These are phyloP conservation scores for Saitozyma podzolica DNA, from an alignment of 768 basidiomycete genomes.

Conservation along the genomic window DNA sequence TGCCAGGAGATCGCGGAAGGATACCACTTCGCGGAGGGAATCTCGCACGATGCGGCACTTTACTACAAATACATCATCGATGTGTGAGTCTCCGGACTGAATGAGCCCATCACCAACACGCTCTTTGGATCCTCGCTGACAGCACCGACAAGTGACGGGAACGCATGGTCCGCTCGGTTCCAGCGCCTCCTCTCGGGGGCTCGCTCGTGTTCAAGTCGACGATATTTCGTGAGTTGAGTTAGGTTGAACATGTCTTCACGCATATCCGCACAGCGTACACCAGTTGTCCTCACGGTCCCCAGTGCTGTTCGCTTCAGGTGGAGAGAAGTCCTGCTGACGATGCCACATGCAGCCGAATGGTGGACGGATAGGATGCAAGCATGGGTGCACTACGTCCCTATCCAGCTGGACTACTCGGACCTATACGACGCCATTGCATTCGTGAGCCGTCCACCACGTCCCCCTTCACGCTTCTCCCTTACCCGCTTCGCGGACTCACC, in stretches of 20 bases:
- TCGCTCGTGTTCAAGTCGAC: slow-evolving; percentile 47
- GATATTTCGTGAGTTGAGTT: slow-evolving; percentile 43
- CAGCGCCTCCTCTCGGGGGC: slow-evolving; percentile 41
- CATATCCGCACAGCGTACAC: no score
- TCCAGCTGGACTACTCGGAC: slow-evolving; percentile 46
- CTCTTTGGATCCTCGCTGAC: neutral
- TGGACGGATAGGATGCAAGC: slow-evolving; percentile 51
- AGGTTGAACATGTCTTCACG: neutral
- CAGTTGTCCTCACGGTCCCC: no score
- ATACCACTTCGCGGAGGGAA: slow-evolving; percentile 24
- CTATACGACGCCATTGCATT: slow-evolving; percentile 44
- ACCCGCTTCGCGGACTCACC: neutral
- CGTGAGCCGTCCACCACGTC: slow-evolving; percentile 10
- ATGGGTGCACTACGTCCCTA: slow-evolving; percentile 50
- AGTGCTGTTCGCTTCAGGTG: no score
- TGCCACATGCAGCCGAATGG: slow-evolving; percentile 37
- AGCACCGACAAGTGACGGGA: slow-evolving; percentile 36
- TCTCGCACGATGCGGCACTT: slow-evolving; percentile 34
- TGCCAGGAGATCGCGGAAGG: slow-evolving; percentile 39
- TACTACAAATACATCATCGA: slow-evolving; percentile 49
- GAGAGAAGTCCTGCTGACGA: neutral
- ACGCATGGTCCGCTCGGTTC: slow-evolving; percentile 51
- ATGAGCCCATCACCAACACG: neutral
- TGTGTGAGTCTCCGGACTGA: slow-evolving; percentile 28
- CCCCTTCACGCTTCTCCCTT: neutral